Base-by-base conservation (phyloP, 768 basidiomycete species). In the Cystofilobasidium macerans region DNA sequence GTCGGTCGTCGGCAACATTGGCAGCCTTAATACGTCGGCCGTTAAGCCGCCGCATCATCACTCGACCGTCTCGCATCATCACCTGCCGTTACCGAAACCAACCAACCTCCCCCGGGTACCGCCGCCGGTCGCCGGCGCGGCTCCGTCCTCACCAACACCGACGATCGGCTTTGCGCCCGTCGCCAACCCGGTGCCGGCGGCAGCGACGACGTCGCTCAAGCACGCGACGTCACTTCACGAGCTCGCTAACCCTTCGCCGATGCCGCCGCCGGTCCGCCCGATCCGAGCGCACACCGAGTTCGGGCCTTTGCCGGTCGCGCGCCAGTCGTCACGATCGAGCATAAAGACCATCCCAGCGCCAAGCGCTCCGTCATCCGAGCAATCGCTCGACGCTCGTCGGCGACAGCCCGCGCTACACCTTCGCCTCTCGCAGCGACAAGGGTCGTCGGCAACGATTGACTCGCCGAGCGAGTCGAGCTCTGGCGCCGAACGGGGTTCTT, bases 1-100 rank as follows among this genome's bases (percentile, higher is more conserved):
- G 40, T 73, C 76, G 32, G 76, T 77, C 59, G 76, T 76, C 51
- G 71, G 70, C 65, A 77, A 75, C 61, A 75, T 77, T 48, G 43
- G 26, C 45, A 42, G 38, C 57, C n/a, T 57, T 18, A 40, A 26
- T 42, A 30, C 26, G 12, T 33, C 28, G 12, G 36, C 32, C 62
- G 16, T 38, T 36, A 40, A 48, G 13, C 28, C n/a, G 30, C 30
- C 42, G 33, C 12, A 18, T 13, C 8, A 32, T 36, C 47, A 38
- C 32, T 26, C 12, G 24, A n/a, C n/a, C n/a, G 47, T 8, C 20
- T 53, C 35, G 32, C 14, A 26, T 26, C 32, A 62, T 18, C 62
- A 26, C 26, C 43, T 48, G 28, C 35, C 26, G 62, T 36, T 53
- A 6, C 40, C 40, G 12, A 30, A 38, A 24, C 43, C 62, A 28